A percentile compares a stretch with the other conserved stretches of the same genome.
Conservation (phyloP, 495 filamentous ascomycete species). For the Penicillium daleae region DNA sequence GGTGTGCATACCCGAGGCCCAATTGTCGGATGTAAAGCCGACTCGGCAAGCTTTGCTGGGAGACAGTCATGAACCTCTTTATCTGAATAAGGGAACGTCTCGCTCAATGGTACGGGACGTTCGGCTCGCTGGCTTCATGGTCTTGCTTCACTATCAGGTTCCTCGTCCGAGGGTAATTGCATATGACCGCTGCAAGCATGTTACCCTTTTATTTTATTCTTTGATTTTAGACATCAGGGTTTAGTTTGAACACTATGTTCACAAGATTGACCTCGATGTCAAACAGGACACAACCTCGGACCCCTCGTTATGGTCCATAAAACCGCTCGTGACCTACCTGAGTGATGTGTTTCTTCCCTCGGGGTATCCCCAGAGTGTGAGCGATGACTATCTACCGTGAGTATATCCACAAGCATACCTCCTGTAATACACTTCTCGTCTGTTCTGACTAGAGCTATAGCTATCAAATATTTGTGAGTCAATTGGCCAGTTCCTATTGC, state of each 20-base stretch:
- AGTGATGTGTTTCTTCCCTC: slow-evolving; percentile 79
- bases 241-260: background rate
- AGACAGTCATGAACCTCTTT: background rate
- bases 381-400: slow-evolving; percentile 83
- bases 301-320: slow-evolving; percentile 36
- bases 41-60: background rate
- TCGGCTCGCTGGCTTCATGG: background rate
- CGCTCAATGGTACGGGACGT: background rate
- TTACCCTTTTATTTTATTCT: background rate
- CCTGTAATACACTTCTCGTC: background rate
- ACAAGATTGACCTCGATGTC: background rate
- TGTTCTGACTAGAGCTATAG: slow-evolving; percentile 36
- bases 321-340: slow-evolving; percentile 34
- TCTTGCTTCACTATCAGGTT: background rate
- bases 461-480: slow-evolving; percentile 69
- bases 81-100: background rate
- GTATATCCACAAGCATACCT: slow-evolving; percentile 22
- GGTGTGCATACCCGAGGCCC: background rate
- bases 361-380: slow-evolving; percentile 91
- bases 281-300: slow-evolving; percentile 15
- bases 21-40: background rate
- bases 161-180: background rate
- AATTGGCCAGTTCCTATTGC: background rate
- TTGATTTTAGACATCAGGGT: background rate
- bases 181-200: background rate